Evolutionary conservation across 345 rosid species (phyloP).

Genomic region (Arabis hirsuta): DNA sequence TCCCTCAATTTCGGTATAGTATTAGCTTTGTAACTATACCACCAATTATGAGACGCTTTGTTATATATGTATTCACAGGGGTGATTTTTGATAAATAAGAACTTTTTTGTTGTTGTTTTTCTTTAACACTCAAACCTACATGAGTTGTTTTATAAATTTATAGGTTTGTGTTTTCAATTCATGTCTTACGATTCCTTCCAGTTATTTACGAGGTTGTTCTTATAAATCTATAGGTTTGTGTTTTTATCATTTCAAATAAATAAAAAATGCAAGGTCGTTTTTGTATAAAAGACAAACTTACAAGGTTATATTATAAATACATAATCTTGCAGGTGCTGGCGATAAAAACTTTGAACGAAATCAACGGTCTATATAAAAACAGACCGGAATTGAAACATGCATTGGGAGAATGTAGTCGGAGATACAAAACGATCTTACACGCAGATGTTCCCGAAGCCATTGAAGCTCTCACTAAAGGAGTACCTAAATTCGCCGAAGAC

Average conservation of each 20-base stretch:
- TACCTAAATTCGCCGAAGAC: conserved; percentile 51
- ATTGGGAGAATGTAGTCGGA: conserved; percentile 47
- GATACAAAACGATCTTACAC: conserved; percentile 51
- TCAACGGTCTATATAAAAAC: conserved; percentile 36
- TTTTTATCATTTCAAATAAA: too few species aligned
- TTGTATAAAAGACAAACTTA: not conserved
- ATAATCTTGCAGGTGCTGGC: conserved; percentile 28
- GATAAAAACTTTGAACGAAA: conserved; percentile 22
- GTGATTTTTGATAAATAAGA: not conserved
- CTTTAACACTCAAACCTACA: not conserved
- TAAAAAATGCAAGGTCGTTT: not conserved
- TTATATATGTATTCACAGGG: not conserved
- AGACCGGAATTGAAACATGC: conserved; percentile 47
- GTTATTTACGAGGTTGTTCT: not conserved
- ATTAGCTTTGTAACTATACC: too few species aligned
- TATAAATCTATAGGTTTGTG: not conserved
- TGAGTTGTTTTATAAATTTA: not conserved
- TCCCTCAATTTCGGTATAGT: too few species aligned
- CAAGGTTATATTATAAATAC: not conserved
- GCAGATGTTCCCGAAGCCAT: conserved; percentile 54
- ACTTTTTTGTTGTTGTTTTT: not conserved
- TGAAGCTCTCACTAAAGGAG: conserved; percentile 52
- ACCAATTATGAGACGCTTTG: too few species aligned
- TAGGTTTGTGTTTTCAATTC: too few species aligned
- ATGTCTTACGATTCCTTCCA: too few species aligned